Evolutionary conservation across 2,329 filamentous ascomycete genomes (phyloP), one percentile per base, ranked within the genome.

Genomic region (Beauveria rudraprayagi): DNA sequence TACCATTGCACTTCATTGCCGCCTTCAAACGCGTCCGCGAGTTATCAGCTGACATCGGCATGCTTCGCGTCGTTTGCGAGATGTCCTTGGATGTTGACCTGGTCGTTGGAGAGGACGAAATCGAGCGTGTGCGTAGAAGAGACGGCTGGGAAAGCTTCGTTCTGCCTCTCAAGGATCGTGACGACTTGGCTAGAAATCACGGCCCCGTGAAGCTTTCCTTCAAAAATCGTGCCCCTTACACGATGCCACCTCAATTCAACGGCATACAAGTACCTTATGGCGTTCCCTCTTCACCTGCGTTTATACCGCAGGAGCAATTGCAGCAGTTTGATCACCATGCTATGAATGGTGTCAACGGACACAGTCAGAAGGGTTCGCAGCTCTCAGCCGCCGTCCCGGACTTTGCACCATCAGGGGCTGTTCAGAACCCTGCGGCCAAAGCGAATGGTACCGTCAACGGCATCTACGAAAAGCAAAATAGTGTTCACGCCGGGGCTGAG

Each of bases 91-190:
- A 81, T 44, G 82, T 96, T 62, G 92, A 97, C 67, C 87, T 90
- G 68, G 81, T 88, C 52, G 75, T 86, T 40, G 88, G 89, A 46
- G 83, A 89, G 30, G 91, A 97, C 71, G 87, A 88, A 37, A 78
- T 87, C 55, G 91, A 97, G 71, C 84, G 91, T 48, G 73, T 97
- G 51, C 88, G 94, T 56, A 84, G 85, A 63, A 83, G 83, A 28
- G 82, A 91, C 22, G 86, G 84, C 28, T 97, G 92, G 91, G 81
- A 88, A 66, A 84, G 87, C 66, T 97, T 91, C 80, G 83, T 97
- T 22, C 75, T 95, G 62, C 82, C 84, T 2, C 80, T 86, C 69
- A 82, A 86, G 14, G 83, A 91, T 64, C 87, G 93, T 64, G 85
- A 92, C 66, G 80, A 85, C 47, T 81, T 84, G 22, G 90, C 90